Base-by-base conservation (phyloP, 371 early-diverging fungal species). In the Mortierella sp. region DNA sequence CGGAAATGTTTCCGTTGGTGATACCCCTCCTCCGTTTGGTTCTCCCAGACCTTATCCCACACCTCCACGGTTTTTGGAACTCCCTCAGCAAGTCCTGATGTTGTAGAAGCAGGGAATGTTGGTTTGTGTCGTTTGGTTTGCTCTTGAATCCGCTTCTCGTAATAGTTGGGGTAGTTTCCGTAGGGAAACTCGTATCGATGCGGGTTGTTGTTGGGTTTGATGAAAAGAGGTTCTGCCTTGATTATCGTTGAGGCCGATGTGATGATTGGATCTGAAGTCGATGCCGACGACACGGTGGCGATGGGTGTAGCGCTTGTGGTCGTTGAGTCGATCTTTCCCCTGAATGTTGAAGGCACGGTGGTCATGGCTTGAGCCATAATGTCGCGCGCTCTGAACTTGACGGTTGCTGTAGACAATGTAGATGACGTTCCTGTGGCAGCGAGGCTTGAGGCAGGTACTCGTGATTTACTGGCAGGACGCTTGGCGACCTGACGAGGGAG, bases 151-250 rank as follows among this genome's bases (percentile, higher is more conserved):
- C 86, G 81, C 21, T 76, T 78, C 28, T 78, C 79, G 59, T 85
- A 85, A 50, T 85, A 85, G 44, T 54, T 59, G 26, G 86, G 86
- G 28, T 85, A 85, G 72, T 85, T 85, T 14, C 86, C 86, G 69
- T 78, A 85, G 5, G 81, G 86, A 44, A 70, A 85, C 2, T 73
- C 86, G 46, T 59, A 50, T 19, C 69, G 74, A 11, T 71, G 21
- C 9, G 54, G 54, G 16, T 71, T 34, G 4, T 75, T 69, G 9
- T 57, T 69, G 21, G 72, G 73, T 5, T 34, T 54, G 70, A 74
- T 77, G 43, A 83, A 40, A 9, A 83, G 71, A 16, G 76, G 76
- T 31, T 70, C 54, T 8, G 79, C 79, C 0, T 31, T 69, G 43
- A 79, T 83, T 3, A 50, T 34, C 16, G 61, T 19, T 9, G 75